These are phyloP conservation scores for Yarrowia keelungensis DNA, from an alignment of 805 yeast species.

Conservation along the genomic window DNA sequence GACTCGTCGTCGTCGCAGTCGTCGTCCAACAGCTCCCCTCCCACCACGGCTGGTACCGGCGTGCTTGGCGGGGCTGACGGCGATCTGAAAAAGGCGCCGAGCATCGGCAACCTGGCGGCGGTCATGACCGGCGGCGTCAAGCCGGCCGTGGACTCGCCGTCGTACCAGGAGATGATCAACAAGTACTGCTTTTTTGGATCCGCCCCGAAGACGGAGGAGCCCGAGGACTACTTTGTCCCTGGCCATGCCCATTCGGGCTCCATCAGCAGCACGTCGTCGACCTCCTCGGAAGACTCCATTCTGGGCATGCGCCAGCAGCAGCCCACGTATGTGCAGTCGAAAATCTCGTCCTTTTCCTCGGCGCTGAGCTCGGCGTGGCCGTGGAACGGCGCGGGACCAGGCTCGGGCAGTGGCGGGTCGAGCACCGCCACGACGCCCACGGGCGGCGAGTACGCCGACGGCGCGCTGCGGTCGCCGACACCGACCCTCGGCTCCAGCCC, in stretches of 20 bases:
- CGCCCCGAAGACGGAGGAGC: conserved; percentile 32
- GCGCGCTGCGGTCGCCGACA: conserved; percentile 31
- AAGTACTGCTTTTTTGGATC: conserved; percentile 53
- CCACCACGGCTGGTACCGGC: conserved; percentile 35
- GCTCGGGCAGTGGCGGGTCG: conserved; percentile 24
- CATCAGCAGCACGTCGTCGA: conserved; percentile 32
- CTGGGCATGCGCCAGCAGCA: conserved; percentile 37
- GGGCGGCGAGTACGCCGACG: conserved; percentile 28
- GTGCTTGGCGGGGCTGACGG: neutral
- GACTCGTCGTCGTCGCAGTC: conserved; percentile 23
- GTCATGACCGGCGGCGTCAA: conserved; percentile 40
- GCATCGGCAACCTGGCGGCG: conserved; percentile 35
- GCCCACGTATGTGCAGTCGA: conserved; percentile 34
- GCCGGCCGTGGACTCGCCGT: conserved; percentile 49
- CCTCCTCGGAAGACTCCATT: conserved; percentile 35
- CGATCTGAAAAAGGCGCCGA: conserved; percentile 14
- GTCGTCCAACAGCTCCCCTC: conserved; percentile 10
- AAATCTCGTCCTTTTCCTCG: conserved; percentile 35
- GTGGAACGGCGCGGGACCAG: conserved; percentile 15
- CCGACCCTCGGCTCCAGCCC: conserved; percentile 37
- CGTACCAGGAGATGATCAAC: conserved; percentile 52
- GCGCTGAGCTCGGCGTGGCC: conserved; percentile 35
- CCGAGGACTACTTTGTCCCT: conserved; percentile 35
- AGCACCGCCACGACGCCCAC: conserved; percentile 38
- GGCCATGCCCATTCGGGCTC: conserved; percentile 30